These are phyloP conservation scores for Wickerhamiella domercqiae DNA, from an alignment of 805 yeast genomes.

Conservation along the genomic window DNA sequence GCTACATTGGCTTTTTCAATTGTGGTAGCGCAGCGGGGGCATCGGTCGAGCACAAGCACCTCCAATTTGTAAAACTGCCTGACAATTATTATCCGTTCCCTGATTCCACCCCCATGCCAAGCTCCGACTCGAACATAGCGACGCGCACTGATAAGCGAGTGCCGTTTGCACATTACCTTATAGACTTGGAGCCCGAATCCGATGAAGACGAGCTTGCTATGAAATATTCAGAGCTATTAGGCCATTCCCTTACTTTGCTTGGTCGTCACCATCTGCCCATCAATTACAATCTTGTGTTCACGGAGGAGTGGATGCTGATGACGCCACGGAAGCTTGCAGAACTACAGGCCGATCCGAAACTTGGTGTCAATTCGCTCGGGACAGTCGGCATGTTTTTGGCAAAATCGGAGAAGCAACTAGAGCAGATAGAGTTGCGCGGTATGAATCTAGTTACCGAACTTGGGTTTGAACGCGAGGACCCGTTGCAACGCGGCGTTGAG, in stretches of 20 bases:
- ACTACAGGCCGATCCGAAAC: conserved; percentile 21
- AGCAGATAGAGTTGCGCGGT: conserved; percentile 8
- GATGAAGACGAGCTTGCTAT: conserved; percentile 32
- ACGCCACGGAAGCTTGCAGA: conserved; percentile 49
- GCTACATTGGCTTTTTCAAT: conserved; percentile 74
- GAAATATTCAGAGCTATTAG: conserved; percentile 45
- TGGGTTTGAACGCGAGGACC: conserved; percentile 14
- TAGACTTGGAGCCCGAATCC: conserved; percentile 37
- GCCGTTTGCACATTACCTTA: conserved; percentile 69
- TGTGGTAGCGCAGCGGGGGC: conserved; percentile 84
- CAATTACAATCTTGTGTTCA: conserved; percentile 71
- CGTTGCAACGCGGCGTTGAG: conserved; percentile 9
- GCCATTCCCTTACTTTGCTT: conserved; percentile 37
- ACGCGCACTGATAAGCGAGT: conserved; percentile 30
- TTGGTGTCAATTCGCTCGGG: conserved; percentile 71
- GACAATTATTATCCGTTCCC: conserved; percentile 41
- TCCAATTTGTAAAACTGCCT: conserved; percentile 72
- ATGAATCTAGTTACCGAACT: conserved; percentile 13
- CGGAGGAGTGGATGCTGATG: conserved; percentile 67
- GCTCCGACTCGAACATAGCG: background rate
- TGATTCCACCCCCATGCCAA: conserved; percentile 26
- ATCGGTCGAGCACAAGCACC: conserved; percentile 86
- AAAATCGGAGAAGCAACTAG: conserved; percentile 38
- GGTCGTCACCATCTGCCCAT: conserved; percentile 20
- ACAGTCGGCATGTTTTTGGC: conserved; percentile 65